A percentile compares a stretch with the other conserved stretches of the same genome.
Conservation (phyloP, 108 stramenopile species). For the Nannochloropsis oceanica region DNA sequence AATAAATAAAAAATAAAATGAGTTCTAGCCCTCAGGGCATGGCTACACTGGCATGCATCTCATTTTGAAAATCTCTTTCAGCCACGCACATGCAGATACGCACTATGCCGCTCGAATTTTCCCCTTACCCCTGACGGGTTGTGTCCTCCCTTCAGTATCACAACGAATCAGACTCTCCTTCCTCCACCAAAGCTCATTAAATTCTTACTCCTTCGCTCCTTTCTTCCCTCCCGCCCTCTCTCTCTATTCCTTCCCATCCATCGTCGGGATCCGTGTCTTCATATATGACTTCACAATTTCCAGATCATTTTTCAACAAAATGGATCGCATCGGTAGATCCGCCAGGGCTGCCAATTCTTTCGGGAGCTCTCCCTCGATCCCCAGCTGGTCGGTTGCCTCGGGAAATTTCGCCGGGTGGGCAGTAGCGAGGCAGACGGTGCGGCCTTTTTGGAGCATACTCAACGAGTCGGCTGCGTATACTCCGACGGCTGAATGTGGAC, state of each 20-base stretch:
- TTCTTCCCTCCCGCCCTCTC: too few species aligned
- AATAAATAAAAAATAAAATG: too few species aligned
- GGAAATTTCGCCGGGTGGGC: constrained; percentile 95
- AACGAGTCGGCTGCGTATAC: constrained; percentile 63
- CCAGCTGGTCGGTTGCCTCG: constrained; percentile 37
- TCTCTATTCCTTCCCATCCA: neutral
- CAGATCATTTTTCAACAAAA: neutral
- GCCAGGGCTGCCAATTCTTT: neutral
- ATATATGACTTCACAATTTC: neutral
- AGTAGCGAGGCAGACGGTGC: constrained; percentile 58
- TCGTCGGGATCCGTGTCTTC: neutral
- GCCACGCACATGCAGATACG: too few species aligned
- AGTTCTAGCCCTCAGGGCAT: too few species aligned
- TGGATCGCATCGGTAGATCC: neutral
- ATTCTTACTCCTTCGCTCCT: too few species aligned
- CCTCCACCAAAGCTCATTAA: too few species aligned
- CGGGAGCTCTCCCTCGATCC: neutral
- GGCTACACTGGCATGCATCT: too few species aligned
- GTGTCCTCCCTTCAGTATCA: too few species aligned
- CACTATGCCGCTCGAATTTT: too few species aligned
- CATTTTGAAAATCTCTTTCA: too few species aligned
- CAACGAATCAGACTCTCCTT: too few species aligned
- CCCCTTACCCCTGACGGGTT: too few species aligned
- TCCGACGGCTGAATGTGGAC: constrained; percentile 91
- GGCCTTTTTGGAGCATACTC: constrained; percentile 4